Conservation (phyloP, 2,329 filamentous ascomycete species). For the Blastomyces silverae region DNA sequence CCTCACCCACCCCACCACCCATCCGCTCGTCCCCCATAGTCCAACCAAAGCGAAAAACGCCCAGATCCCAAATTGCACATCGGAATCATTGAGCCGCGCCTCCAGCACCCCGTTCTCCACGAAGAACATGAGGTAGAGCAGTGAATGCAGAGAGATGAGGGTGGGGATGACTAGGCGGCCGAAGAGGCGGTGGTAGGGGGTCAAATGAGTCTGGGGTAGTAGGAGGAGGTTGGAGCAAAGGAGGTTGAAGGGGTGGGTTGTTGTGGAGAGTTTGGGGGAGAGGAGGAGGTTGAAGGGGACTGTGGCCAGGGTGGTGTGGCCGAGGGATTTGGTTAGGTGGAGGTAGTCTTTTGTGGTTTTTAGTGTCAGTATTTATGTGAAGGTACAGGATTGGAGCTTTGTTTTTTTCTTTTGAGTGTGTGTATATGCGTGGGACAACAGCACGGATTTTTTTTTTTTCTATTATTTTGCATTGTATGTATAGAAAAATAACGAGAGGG, state of each 20-base stretch:
- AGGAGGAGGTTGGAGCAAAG: slow-evolving; percentile 50
- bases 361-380: not conserved
- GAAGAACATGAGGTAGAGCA: slow-evolving; percentile 55
- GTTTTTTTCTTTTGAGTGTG: not conserved
- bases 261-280: slow-evolving; percentile 35
- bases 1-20: slow-evolving; percentile 12
- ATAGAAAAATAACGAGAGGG: not conserved
- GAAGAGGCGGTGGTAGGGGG: slow-evolving; percentile 52
- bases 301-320: slow-evolving; percentile 54
- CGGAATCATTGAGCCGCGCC: slow-evolving; percentile 50
- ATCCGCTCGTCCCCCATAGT: slow-evolving; percentile 17
- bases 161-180: slow-evolving; percentile 49
- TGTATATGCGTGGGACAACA: no score
- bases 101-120: slow-evolving; percentile 44
- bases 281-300: slow-evolving; percentile 55
- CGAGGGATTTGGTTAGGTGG: slow-evolving; percentile 57
- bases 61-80: slow-evolving; percentile 49
- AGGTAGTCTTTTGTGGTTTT: slow-evolving; percentile 52
- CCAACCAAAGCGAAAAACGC: slow-evolving; percentile 38
- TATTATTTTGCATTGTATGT: not conserved
- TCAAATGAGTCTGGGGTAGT: slow-evolving; percentile 51
- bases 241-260: slow-evolving; percentile 47
- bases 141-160: slow-evolving; percentile 48
- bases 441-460: not conserved
- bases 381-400: not conserved